These are phyloP conservation scores for Wallacemonas sp. DNA, from an alignment of 208 protist species.

Conservation along the genomic window DNA sequence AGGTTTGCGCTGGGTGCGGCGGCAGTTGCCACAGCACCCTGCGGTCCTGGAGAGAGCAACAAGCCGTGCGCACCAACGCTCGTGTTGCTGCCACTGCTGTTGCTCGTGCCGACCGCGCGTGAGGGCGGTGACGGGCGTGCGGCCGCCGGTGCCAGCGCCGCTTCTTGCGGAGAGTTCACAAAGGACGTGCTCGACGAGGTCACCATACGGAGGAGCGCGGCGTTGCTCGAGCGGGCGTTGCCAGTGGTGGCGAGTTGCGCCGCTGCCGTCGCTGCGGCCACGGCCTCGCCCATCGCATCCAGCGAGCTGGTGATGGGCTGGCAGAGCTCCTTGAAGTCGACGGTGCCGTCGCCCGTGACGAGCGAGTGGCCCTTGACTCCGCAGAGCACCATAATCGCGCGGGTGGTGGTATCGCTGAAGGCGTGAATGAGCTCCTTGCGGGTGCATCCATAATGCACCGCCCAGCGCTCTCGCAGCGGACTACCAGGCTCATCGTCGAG, in stretches of 20 bases:
- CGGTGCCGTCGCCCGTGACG: conserved; percentile 71
- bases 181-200: conserved; percentile 5
- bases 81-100: no score
- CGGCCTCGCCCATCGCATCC: conserved; percentile 1
- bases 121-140: no score
- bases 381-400: conserved; percentile 62
- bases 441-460: conserved; percentile 65
- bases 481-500: neutral
- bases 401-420: conserved; percentile 43
- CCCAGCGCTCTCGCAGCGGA: conserved; percentile 29
- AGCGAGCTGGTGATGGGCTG: conserved; percentile 10
- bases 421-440: conserved; percentile 77
- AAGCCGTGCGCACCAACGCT: neutral
- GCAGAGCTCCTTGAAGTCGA: conserved; percentile 24
- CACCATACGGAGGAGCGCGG: neutral
- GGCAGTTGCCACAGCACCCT: no score
- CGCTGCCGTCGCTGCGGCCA: neutral
- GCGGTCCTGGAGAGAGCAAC: neutral
- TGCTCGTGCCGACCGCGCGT: no score
- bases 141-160: no score
- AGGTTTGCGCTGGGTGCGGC: neutral
- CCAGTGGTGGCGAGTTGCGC: neutral
- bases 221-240: neutral
- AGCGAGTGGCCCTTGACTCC: conserved; percentile 30
- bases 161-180: conserved; percentile 3